These are phyloP conservation scores for Metroxylon sagu DNA, from an alignment of 176 grass and related monocot species.

Conservation along the genomic window DNA sequence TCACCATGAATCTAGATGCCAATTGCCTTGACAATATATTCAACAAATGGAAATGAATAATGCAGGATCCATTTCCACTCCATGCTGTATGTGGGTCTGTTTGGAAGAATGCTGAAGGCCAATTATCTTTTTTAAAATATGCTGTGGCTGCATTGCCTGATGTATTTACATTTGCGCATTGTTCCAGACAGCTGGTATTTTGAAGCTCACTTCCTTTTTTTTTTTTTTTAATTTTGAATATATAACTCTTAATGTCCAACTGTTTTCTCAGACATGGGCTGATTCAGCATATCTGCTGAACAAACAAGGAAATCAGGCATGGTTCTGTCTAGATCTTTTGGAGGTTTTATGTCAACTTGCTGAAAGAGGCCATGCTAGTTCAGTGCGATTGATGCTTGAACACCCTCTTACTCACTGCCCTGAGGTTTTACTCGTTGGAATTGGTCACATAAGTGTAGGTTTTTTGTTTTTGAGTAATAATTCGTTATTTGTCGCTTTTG, in stretches of 20 bases:
- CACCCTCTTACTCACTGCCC: conserved; percentile 63
- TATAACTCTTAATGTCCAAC: conserved; percentile 9
- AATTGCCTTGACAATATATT: conserved; percentile 4
- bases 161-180: conserved; percentile 74
- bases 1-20: not conserved
- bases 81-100: conserved; percentile 73
- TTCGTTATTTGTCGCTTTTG: no score
- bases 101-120: conserved; percentile 94
- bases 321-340: conserved; percentile 84
- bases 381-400: conserved; percentile 49
- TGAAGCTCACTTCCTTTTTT: not conserved
- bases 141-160: conserved; percentile 47
- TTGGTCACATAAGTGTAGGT: conserved; percentile 71
- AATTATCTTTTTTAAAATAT: conserved; percentile 83
- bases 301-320: conserved; percentile 61
- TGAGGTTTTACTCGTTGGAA: conserved; percentile 67
- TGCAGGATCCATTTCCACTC: conserved; percentile 85
- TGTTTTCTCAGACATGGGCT: conserved; percentile 46
- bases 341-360: conserved; percentile 76
- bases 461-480: not conserved
- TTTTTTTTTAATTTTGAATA: not conserved
- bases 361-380: conserved; percentile 65
- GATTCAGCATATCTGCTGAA: conserved; percentile 38
- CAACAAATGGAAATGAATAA: conserved; percentile 28
- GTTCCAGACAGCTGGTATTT: conserved; percentile 48